These are phyloP conservation scores for Komagataella pastoris DNA, from an alignment of 805 yeast genomes.

Conservation along the genomic window DNA sequence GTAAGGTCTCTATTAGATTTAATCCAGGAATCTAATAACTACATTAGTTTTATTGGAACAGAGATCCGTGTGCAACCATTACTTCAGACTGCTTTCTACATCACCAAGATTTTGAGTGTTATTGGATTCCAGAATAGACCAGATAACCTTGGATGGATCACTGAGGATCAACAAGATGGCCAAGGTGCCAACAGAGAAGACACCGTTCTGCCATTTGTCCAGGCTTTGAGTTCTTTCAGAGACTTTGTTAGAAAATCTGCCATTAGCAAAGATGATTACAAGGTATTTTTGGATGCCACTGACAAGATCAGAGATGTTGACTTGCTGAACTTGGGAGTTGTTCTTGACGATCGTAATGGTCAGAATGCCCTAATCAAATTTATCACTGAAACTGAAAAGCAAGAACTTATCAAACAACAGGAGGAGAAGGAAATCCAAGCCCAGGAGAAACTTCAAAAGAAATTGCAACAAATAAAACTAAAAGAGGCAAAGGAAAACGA, in stretches of 20 bases:
- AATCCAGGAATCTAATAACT: slow-evolving; percentile 59
- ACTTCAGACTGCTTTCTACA: slow-evolving; percentile 47
- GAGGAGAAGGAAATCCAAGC: slow-evolving; percentile 41
- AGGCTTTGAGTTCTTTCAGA: slow-evolving; percentile 65
- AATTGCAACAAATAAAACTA: slow-evolving; percentile 38
- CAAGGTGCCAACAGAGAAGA: slow-evolving; percentile 37
- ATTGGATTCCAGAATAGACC: slow-evolving; percentile 65
- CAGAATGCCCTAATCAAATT: slow-evolving; percentile 77
- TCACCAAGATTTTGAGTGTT: slow-evolving; percentile 54
- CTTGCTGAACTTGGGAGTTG: slow-evolving; percentile 61
- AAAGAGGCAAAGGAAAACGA: slow-evolving; percentile 54
- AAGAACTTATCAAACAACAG: slow-evolving; percentile 47
- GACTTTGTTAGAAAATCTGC: slow-evolving; percentile 71
- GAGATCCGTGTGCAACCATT: slow-evolving; percentile 55
- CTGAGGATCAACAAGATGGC: slow-evolving; percentile 11
- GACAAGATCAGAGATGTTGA: slow-evolving; percentile 67
- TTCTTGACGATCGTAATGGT: slow-evolving; percentile 81
- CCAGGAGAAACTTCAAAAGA: slow-evolving; percentile 43
- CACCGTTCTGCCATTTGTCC: slow-evolving; percentile 64
- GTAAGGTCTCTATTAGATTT: slow-evolving; percentile 53
- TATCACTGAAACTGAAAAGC: slow-evolving; percentile 53
- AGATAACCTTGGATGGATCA: slow-evolving; percentile 77
- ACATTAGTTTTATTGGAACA: slow-evolving; percentile 40
- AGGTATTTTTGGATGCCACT: slow-evolving; percentile 49
- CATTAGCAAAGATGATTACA: slow-evolving; percentile 39